Conservation (phyloP, 1,139 yeast genomes). For the Blastobotrys arbuscula region DNA sequence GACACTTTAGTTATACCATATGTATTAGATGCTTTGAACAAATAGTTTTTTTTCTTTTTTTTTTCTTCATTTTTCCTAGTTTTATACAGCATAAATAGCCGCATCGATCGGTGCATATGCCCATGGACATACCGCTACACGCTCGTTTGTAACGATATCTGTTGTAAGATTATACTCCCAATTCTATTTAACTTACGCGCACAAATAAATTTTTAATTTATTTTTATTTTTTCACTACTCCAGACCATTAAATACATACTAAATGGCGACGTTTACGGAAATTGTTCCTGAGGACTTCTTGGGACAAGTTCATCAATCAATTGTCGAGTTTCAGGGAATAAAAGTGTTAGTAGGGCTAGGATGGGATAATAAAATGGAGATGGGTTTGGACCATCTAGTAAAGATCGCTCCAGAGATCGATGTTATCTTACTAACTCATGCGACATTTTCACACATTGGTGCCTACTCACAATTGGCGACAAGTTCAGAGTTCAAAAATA, state of each 20-base stretch:
- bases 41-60: background rate
- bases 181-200: too few relatives aligned
- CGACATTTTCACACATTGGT: conserved; percentile 75
- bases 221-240: too few relatives aligned
- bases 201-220: too few relatives aligned
- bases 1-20: conserved; percentile 48
- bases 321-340: conserved; percentile 26
- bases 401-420: conserved; percentile 28
- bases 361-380: conserved; percentile 34
- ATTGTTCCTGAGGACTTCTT: conserved; percentile 15
- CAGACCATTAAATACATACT: too few relatives aligned
- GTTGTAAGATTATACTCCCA: too few relatives aligned
- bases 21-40: conserved; percentile 34
- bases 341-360: conserved; percentile 36
- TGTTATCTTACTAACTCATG: conserved; percentile 73
- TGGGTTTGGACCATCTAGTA: conserved; percentile 25
- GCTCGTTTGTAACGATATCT: too few relatives aligned
- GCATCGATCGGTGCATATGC: too few relatives aligned
- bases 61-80: background rate
- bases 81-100: background rate
- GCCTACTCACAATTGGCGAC: conserved; percentile 68
- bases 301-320: conserved; percentile 26
- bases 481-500: conserved; percentile 57
- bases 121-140: too few relatives aligned
- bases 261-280: conserved; percentile 25